Evolutionary conservation across 345 rosid genomes (phyloP).

Genomic region (Linum tenue): DNA sequence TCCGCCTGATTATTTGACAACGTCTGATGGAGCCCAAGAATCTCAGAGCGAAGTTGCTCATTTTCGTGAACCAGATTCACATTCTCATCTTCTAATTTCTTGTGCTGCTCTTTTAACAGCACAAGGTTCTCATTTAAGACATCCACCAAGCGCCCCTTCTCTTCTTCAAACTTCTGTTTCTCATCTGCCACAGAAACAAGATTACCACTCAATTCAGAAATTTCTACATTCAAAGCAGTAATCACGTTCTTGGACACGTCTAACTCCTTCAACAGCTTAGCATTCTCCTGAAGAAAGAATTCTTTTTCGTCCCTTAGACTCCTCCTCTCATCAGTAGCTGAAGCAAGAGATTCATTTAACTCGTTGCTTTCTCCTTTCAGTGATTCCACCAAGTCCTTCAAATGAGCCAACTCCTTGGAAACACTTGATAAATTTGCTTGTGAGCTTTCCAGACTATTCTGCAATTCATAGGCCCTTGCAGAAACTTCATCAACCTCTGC

Average conservation of each 20-base stretch:
- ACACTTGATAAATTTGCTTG: conserved; percentile 29
- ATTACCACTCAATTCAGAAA: conserved; percentile 29
- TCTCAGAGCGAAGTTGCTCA: conserved; percentile 46
- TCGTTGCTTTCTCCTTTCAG: conserved; percentile 50
- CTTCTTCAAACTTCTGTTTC: conserved; percentile 15
- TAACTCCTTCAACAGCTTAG: conserved; percentile 44
- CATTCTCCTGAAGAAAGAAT: conserved; percentile 31
- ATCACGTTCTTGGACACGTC: conserved; percentile 41
- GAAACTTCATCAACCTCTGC: conserved; percentile 43
- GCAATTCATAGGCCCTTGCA: conserved; percentile 43
- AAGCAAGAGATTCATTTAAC: conserved; percentile 36
- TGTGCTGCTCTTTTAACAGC: conserved; percentile 32
- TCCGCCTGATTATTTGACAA: conserved; percentile 36
- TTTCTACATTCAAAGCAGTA: conserved; percentile 46
- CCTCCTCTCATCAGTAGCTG: conserved; percentile 39
- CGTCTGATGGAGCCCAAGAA: conserved; percentile 42
- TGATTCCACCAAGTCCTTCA: conserved; percentile 30
- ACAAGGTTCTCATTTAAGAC: conserved; percentile 35
- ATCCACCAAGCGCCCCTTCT: conserved; percentile 20
- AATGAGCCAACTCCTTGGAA: conserved; percentile 38
- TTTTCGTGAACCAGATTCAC: conserved; percentile 36
- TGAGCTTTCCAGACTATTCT: conserved; percentile 47
- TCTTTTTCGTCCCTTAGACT: conserved; percentile 37
- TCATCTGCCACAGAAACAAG: conserved; percentile 18
- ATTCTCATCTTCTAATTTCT: conserved; percentile 52